Evolutionary conservation across 2,329 filamentous ascomycete genomes (phyloP).

Genomic region (Cladosporium sp.): DNA sequence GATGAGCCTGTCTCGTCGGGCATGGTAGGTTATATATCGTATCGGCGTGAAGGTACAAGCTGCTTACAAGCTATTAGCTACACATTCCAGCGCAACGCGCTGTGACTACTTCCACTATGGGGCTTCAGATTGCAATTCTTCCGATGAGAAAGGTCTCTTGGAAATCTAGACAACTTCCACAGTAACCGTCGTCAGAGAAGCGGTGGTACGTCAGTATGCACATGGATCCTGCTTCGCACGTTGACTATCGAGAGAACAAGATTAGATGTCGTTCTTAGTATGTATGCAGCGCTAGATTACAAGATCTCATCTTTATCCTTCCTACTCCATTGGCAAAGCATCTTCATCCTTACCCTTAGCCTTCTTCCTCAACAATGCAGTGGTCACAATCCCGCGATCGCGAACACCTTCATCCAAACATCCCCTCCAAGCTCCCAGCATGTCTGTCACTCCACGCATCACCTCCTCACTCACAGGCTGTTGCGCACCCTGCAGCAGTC

Average conservation of each 20-base stretch:
- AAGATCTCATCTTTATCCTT: not conserved
- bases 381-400: slow-evolving; percentile 4
- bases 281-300: not conserved
- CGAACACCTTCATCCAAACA: slow-evolving; percentile 10
- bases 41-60: not conserved
- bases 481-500: not conserved
- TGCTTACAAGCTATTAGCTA: not conserved
- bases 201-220: not conserved
- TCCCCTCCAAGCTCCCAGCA: not conserved
- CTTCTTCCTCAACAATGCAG: not conserved
- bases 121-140: not conserved
- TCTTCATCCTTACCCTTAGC: not conserved
- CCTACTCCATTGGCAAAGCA: not conserved
- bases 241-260: not conserved
- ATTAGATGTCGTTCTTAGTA: not conserved
- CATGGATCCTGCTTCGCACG: not conserved
- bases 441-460: not conserved
- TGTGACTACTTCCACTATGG: not conserved
- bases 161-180: not conserved
- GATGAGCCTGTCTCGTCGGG: not conserved
- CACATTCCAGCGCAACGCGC: not conserved
- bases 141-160: not conserved
- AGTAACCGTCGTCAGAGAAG: not conserved
- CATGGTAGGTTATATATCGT: not conserved
- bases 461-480: not conserved